A percentile compares a stretch with the other conserved stretches of the same genome.
Conservation (phyloP, 1,284 basidiomycete species). For the Trametes versicolor region DNA sequence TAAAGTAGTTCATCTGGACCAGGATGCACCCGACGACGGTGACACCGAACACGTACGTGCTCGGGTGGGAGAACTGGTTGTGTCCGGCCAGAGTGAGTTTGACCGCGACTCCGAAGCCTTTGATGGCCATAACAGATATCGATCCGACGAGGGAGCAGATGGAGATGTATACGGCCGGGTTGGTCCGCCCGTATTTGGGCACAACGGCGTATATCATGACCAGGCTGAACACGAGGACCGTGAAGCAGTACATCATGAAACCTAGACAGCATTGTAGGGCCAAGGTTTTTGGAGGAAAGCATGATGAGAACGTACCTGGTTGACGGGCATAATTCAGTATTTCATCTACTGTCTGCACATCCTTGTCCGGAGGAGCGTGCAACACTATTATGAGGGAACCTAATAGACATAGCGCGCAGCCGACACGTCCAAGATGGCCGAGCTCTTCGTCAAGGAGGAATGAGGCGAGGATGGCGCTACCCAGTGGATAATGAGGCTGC, state of each 20-base stretch:
- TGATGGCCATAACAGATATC: slow-evolving; percentile 93
- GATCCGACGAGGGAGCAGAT: slow-evolving; percentile 93
- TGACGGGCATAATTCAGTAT: slow-evolving; percentile 91
- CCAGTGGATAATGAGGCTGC: slow-evolving; percentile 23
- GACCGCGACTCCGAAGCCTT: slow-evolving; percentile 96
- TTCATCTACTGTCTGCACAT: slow-evolving; percentile 94
- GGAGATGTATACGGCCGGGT: slow-evolving; percentile 93
- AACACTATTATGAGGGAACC: slow-evolving; percentile 97
- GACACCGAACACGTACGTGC: slow-evolving; percentile 94
- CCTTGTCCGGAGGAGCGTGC: slow-evolving; percentile 96
- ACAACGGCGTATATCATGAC: slow-evolving; percentile 91
- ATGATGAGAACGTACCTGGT: slow-evolving; percentile 67
- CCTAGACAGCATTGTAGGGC: slow-evolving; percentile 56
- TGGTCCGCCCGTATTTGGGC: slow-evolving; percentile 89
- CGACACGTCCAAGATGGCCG: slow-evolving; percentile 92
- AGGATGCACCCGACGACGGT: slow-evolving; percentile 90
- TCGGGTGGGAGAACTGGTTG: slow-evolving; percentile 95
- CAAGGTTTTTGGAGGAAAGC: not conserved
- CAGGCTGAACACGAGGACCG: slow-evolving; percentile 83
- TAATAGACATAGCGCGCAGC: slow-evolving; percentile 91
- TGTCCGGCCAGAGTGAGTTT: slow-evolving; percentile 95
- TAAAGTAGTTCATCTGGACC: slow-evolving; percentile 99
- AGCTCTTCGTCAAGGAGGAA: slow-evolving; percentile 95
- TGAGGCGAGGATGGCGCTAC: slow-evolving; percentile 91
- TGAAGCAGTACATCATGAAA: slow-evolving; percentile 90